phyloP scores from a whole-genome alignment of 2,329 filamentous ascomycete species.

The Neonectria sp. region DNA sequence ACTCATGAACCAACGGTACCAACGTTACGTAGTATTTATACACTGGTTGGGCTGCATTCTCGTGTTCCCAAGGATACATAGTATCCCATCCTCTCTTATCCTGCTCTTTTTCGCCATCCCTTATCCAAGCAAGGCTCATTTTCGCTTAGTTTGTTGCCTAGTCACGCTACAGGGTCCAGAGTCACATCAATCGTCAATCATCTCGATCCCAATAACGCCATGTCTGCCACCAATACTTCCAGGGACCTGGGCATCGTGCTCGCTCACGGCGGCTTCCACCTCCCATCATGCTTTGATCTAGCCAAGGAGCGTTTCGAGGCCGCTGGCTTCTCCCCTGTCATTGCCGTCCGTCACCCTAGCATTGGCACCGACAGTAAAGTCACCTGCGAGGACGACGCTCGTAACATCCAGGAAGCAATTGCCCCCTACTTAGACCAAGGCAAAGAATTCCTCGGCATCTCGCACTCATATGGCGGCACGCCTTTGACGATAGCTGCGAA shows the following conservation, averaged over 20 bases:
- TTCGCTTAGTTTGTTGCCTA: too few species aligned
- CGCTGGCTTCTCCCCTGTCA: slow-evolving; percentile 15
- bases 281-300: slow-evolving; percentile 5
- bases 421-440: not conserved
- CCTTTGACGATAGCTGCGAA: slow-evolving; percentile 8
- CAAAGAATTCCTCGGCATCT: not conserved
- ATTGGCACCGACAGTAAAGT: slow-evolving; percentile 6
- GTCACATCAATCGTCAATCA: too few species aligned
- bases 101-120: too few species aligned
- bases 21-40: too few species aligned
- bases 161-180: too few species aligned
- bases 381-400: slow-evolving; percentile 11
- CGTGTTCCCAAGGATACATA: too few species aligned
- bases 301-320: slow-evolving; percentile 2
- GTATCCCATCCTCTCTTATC: too few species aligned
- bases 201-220: too few species aligned
- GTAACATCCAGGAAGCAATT: slow-evolving; percentile 6
- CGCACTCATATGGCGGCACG: slow-evolving; percentile 18
- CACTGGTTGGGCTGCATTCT: too few species aligned
- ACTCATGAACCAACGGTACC: too few species aligned
- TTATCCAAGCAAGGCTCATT: too few species aligned
- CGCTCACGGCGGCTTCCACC: slow-evolving; percentile 18
- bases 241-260: slow-evolving; percentile 4
- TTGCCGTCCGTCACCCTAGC: slow-evolving; percentile 4
- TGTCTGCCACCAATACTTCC: too few species aligned